These are phyloP conservation scores for Saprolegnia diclina DNA, from an alignment of 352 stramenopile species.

Conservation along the genomic window DNA sequence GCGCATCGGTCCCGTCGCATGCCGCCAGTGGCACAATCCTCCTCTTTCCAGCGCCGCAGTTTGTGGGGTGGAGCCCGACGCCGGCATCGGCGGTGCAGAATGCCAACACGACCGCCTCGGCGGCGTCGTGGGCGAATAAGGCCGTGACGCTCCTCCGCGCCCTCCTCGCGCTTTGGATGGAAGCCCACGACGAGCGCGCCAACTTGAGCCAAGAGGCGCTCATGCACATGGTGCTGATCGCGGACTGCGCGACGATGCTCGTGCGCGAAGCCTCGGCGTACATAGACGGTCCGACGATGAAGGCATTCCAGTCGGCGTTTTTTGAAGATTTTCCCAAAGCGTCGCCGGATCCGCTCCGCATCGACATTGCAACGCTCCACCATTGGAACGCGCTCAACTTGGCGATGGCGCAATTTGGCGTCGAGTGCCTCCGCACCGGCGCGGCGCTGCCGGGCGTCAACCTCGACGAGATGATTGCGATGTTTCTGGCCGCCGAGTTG, in stretches of 20 bases:
- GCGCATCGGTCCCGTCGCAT: not conserved
- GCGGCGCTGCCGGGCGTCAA: not conserved
- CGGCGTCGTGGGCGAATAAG: slow-evolving; percentile 67
- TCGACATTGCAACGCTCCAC: slow-evolving; percentile 1
- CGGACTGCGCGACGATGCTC: slow-evolving; percentile 61
- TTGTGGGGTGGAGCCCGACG: slow-evolving; percentile 7
- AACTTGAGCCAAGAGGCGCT: slow-evolving; percentile 54
- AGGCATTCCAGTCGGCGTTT: not conserved
- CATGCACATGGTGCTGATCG: slow-evolving; percentile 70
- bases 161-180: slow-evolving; percentile 70
- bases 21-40: not conserved
- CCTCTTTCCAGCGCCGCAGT: not conserved
- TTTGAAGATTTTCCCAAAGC: slow-evolving; percentile 9
- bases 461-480: slow-evolving; percentile 29
- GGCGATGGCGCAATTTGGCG: slow-evolving; percentile 58
- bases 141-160: slow-evolving; percentile 47
- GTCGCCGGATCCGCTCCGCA: not conserved
- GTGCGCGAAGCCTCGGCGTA: slow-evolving; percentile 21
- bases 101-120: slow-evolving; percentile 22
- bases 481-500: slow-evolving; percentile 56
- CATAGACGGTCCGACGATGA: not conserved
- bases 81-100: slow-evolving; percentile 28
- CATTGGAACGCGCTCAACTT: slow-evolving; percentile 64
- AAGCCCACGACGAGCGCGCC: slow-evolving; percentile 48
- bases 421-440: slow-evolving; percentile 17